Evolutionary conservation across 2,329 filamentous ascomycete genomes (phyloP).

Genomic region (Trichophyton verrucosum): DNA sequence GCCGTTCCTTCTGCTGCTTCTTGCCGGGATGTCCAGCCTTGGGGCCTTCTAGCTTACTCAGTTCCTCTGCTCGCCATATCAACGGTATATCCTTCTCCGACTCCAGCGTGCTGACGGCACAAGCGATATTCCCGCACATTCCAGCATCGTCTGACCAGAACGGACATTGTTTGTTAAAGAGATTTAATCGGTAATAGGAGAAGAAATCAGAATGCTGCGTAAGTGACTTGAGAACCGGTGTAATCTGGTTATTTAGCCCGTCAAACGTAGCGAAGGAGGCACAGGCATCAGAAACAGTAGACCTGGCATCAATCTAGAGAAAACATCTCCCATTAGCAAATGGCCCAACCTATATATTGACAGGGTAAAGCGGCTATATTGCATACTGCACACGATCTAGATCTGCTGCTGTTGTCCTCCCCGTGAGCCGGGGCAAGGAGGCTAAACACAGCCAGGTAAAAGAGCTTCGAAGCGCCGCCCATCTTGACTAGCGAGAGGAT

Average conservation of each 20-base stretch:
- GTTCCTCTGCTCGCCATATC: slow-evolving; percentile 81
- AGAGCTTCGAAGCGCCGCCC: slow-evolving; percentile 43
- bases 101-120: slow-evolving; percentile 86
- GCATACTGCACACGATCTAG: slow-evolving; percentile 42
- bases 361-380: slow-evolving; percentile 13
- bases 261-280: slow-evolving; percentile 88
- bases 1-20: slow-evolving; percentile 56
- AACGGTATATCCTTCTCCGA: slow-evolving; percentile 87
- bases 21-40: slow-evolving; percentile 78
- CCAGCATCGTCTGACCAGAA: slow-evolving; percentile 92
- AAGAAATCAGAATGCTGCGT: slow-evolving; percentile 92
- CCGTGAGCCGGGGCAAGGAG: slow-evolving; percentile 42
- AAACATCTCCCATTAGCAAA: neutral
- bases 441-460: slow-evolving; percentile 52
- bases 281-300: slow-evolving; percentile 88
- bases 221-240: slow-evolving; percentile 65
- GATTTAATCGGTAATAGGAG: slow-evolving; percentile 87
- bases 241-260: slow-evolving; percentile 62
- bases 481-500: slow-evolving; percentile 24
- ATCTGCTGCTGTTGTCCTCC: slow-evolving; percentile 14
- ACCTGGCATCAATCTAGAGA: slow-evolving; percentile 67
- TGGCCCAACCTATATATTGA: neutral
- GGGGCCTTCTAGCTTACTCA: slow-evolving; percentile 84
- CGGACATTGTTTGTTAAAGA: slow-evolving; percentile 87
- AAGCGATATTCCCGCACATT: slow-evolving; percentile 94